Base-by-base conservation (phyloP, 106 monocot genomes). In the Acorus gramineus region DNA sequence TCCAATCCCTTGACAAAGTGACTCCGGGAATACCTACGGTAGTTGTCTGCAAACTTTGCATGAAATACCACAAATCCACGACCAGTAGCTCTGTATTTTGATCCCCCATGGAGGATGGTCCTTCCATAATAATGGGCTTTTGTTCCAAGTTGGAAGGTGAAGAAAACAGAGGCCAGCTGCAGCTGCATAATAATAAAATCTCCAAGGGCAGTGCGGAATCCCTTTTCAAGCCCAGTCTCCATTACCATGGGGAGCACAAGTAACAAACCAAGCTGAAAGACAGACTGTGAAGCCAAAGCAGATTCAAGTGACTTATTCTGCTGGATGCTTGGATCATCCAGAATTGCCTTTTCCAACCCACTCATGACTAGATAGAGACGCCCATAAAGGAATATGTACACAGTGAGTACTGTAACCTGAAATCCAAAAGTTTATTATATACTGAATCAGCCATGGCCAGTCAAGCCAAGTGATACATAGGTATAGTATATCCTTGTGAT, bases 61-160 rank as follows among this genome's bases (percentile, higher is more conserved):
- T 94, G 94, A 45, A 83, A 86, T 5, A 94, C 94, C 14, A 94
- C 94, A 62, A 94, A 94, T 14, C 94, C 94, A 66, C 94, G 89
- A 4, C 94, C 94, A 11, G 89, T 94, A 13, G 94, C 69, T 66
- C 89, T 74, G 71, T 94, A 94, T 69, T 90, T 90, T 4, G 94
- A 76, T 42, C 94, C 94, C 14, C 94, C 94, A 63, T 94, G 94
- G 4, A 94, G 56, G 70, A 94, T 82, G 12, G 89, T 94, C 56
- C 86, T 70, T 42, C 94, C 94, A 68, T 84, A 94, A 60, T 90
- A 94, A 60, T 94, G 94, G 7, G 82, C 89, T 63, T 90, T 94
- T 43, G 89, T 94, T 42, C 89, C 94, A 50, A 94, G 84, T 53
- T 89, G 84, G 71, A 94, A 94, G 12, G 94, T 94, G 64, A 89